phyloP scores from a whole-genome alignment of 2,329 filamentous ascomycete genomes.

The Trichoderma sp. region DNA sequence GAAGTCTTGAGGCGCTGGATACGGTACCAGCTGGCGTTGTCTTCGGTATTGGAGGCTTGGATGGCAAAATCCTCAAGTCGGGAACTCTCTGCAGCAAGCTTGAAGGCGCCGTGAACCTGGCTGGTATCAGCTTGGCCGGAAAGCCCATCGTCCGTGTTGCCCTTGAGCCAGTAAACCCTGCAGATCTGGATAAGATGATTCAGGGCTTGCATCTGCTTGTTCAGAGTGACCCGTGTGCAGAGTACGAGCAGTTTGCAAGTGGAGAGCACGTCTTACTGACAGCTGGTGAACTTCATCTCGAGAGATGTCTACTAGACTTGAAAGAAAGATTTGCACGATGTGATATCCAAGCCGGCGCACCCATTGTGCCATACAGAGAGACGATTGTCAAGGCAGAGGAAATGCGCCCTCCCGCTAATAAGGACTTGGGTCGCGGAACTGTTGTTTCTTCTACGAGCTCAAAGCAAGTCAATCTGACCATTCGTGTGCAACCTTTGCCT shows the following conservation, averaged over 20 bases:
- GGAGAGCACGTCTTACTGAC: conserved; percentile 95
- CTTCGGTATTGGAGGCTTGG: conserved; percentile 89
- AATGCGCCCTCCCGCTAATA: conserved; percentile 85
- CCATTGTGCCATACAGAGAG: conserved; percentile 94
- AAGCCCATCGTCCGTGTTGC: conserved; percentile 95
- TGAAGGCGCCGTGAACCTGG: conserved; percentile 84
- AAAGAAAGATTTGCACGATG: conserved; percentile 90
- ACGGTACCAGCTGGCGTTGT: conserved; percentile 91
- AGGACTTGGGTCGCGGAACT: conserved; percentile 80
- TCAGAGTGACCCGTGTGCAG: conserved; percentile 91
- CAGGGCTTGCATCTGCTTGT: conserved; percentile 80
- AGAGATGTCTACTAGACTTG: conserved; percentile 89
- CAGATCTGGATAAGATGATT: conserved; percentile 93
- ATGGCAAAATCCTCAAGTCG: conserved; percentile 91
- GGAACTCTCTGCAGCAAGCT: conserved; percentile 88
- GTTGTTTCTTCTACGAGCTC: conserved; percentile 75
- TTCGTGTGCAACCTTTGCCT: conserved; percentile 78
- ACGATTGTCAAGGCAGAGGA: conserved; percentile 84
- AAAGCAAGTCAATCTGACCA: conserved; percentile 75
- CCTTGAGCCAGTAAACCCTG: conserved; percentile 87
- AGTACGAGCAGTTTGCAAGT: conserved; percentile 89
- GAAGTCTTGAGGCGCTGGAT: conserved; percentile 75
- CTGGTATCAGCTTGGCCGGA: conserved; percentile 73
- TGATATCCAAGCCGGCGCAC: conserved; percentile 88
- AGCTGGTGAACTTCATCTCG: conserved; percentile 89